Evolutionary conservation across 2,329 filamentous ascomycete species (phyloP).

Genomic region (Dothiorella sarmentorum): DNA sequence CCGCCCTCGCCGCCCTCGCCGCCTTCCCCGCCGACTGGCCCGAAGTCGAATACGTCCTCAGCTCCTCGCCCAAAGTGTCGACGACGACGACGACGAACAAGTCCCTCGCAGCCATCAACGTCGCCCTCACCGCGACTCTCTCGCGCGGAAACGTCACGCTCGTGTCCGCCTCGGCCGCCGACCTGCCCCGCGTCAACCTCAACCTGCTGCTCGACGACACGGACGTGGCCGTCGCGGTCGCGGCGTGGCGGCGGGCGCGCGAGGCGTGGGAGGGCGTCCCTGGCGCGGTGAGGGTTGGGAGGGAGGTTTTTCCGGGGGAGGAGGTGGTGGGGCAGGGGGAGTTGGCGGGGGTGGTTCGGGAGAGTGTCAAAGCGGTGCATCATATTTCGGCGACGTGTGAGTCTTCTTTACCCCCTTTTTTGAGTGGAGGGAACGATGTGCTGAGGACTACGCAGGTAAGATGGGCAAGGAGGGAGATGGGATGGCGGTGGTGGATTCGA

Average conservation of each 20-base stretch:
- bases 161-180: slow-evolving; percentile 22
- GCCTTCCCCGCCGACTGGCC: slow-evolving; percentile 9
- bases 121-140: slow-evolving; percentile 26
- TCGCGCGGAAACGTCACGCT: slow-evolving; percentile 30
- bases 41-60: background rate
- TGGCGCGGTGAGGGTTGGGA: background rate
- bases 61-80: background rate
- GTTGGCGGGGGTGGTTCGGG: background rate
- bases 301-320: background rate
- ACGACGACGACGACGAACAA: slow-evolving; percentile 21
- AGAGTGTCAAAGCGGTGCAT: background rate
- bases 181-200: slow-evolving; percentile 26
- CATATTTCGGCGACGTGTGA: background rate
- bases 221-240: slow-evolving; percentile 27
- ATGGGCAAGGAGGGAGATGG: slow-evolving; percentile 29
- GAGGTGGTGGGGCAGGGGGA: background rate
- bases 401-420: background rate
- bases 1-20: background rate
- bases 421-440: background rate
- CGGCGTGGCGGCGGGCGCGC: slow-evolving; percentile 24
- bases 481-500: slow-evolving; percentile 34
- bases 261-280: background rate
- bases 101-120: slow-evolving; percentile 24
- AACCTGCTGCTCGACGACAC: slow-evolving; percentile 25
- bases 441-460: background rate